A percentile compares a stretch with the other conserved stretches of the same genome.
Evolutionary conservation across 306 rosid species (phyloP).

Genomic region (Phaseolus lunatus): DNA sequence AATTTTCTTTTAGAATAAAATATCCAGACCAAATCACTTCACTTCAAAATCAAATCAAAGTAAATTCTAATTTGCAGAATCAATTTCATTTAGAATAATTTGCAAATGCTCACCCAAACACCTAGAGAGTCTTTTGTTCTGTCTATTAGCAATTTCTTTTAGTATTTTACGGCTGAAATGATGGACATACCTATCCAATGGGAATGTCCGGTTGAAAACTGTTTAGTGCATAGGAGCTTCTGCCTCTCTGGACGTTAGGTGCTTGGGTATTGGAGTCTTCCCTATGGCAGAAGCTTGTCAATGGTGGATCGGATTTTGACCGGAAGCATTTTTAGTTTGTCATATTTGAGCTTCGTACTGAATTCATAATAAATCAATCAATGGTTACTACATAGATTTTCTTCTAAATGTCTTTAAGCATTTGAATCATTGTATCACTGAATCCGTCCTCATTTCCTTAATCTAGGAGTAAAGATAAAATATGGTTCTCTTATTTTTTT

Average conservation of each 20-base stretch:
- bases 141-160: background rate
- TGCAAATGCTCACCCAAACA: background rate
- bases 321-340: constrained; percentile 20
- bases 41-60: background rate
- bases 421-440: background rate
- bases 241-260: background rate
- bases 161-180: constrained; percentile 26
- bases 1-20: background rate
- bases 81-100: too few species aligned
- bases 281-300: background rate
- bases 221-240: background rate
- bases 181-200: background rate
- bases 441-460: background rate
- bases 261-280: background rate
- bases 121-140: background rate
- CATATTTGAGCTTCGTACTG: background rate
- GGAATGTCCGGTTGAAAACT: constrained; percentile 1
- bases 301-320: background rate
- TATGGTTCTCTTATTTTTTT: constrained; percentile 10
- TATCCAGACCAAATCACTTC: background rate
- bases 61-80: too few species aligned
- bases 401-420: constrained; percentile 11
- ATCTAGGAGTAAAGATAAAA: constrained; percentile 8
- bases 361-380: background rate
- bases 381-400: constrained; percentile 3